A percentile compares a stretch with the other conserved stretches of the same genome.
Evolutionary conservation across 1,284 basidiomycete species (phyloP).

Genomic region (Porodaedalea pini): DNA sequence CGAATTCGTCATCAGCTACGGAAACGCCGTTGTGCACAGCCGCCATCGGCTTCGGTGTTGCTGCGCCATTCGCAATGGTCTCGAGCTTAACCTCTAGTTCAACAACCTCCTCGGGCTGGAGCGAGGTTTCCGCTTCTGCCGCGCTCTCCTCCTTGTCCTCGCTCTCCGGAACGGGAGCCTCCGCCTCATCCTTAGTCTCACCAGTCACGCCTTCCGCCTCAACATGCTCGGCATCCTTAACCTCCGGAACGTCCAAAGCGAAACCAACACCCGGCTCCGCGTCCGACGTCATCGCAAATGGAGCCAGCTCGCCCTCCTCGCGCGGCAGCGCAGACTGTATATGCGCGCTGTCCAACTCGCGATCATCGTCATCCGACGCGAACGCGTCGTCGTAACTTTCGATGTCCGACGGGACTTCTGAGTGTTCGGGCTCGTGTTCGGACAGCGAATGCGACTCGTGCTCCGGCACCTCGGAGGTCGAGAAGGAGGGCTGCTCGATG

Average conservation of each 20-base stretch:
- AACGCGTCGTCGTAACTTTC: conserved; percentile 21
- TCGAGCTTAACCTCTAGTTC: not conserved
- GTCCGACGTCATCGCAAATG: not conserved
- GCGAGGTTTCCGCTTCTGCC: not conserved
- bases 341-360: conserved; percentile 7
- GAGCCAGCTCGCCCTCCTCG: not conserved
- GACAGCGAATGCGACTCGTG: not conserved
- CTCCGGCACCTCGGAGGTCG: not conserved
- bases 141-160: not conserved
- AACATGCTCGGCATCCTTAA: not conserved
- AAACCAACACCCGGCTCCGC: not conserved
- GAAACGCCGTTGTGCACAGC: not conserved
- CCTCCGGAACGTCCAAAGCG: not conserved
- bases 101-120: not conserved
- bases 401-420: conserved; percentile 13
- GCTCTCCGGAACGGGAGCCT: not conserved
- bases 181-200: not conserved
- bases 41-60: not conserved
- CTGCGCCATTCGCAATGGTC: not conserved
- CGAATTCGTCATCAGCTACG: conserved; percentile 7
- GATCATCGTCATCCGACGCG: conserved; percentile 9
- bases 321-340: not conserved
- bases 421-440: not conserved
- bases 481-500: conserved; percentile 10
- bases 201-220: not conserved